Evolutionary conservation across 1,284 basidiomycete genomes (phyloP), one percentile per base, ranked within the genome.

Genomic region (Ustilago sp.): DNA sequence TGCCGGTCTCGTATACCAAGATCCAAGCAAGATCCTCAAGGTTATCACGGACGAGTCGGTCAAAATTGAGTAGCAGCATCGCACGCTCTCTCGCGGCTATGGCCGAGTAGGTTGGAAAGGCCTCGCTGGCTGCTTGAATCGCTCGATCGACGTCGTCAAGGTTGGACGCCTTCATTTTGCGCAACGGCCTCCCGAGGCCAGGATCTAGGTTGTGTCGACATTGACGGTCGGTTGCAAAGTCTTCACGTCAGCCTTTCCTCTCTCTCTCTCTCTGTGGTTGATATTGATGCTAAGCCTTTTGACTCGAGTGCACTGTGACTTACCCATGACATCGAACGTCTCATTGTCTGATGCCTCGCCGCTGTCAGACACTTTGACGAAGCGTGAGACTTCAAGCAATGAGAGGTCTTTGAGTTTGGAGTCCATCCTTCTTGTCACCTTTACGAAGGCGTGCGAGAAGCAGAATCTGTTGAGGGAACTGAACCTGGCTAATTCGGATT

Each of bases 1-100:
- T 86, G 51, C 84, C 84, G 13, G 85, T 86, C 75, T 86, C 84
- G 17, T 78, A 82, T 8, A 83, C 82, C 32, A 86, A 74, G 52
- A 86, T 81, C 63, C 78, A 75, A 7, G 84, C 83, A 8, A 86
- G 78, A 63, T 86, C 84, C 17, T 83, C 81, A 4, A 79, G 65
- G 53, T 84, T 77, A 9, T 79, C 81, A 8, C 72, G 68, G 36
- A 85, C 62, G 39, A 71, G 72, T 52, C 59, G 52, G 72, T 78
- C 81, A 41, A 86, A 80, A n/a, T 73, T 74, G 50, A 74, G 69
- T 19, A 86, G 74, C 53, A 84, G 60, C 48, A 73, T 81, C 28
- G 78, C 76, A 11, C 84, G 70, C 59, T 75, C 62, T 58, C 83
- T 79, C 31, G 79, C 76, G 15, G 83, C 80, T 17, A 72, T 69